These are phyloP conservation scores for Hypoxylon sp. DNA, from an alignment of 2,329 filamentous ascomycete genomes.

Conservation along the genomic window DNA sequence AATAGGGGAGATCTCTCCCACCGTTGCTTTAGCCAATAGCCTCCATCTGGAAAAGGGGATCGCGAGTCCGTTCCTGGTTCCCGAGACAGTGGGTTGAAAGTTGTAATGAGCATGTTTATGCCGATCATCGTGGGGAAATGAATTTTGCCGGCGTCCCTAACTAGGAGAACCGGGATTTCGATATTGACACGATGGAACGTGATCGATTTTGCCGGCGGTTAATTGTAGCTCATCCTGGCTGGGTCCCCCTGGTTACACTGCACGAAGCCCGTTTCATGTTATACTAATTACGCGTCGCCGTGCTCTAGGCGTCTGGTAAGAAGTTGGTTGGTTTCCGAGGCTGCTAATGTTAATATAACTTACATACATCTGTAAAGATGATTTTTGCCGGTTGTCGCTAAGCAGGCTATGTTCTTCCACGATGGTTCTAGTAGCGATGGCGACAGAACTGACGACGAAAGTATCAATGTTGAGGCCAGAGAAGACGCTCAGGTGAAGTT, in stretches of 20 bases:
- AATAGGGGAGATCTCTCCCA: neutral
- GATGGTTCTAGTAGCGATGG: conserved; percentile 28
- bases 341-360: conserved; percentile 37
- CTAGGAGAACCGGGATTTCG: conserved; percentile 40
- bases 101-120: conserved; percentile 37
- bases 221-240: conserved; percentile 37
- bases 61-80: conserved; percentile 44
- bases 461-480: conserved; percentile 33
- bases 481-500: conserved; percentile 9
- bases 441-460: conserved; percentile 41
- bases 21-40: conserved; percentile 25
- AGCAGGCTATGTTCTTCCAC: conserved; percentile 26
- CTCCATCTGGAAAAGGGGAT: conserved; percentile 36
- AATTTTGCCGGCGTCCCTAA: conserved; percentile 37
- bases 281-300: conserved; percentile 31
- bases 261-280: conserved; percentile 39
- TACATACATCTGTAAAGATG: conserved; percentile 22
- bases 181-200: conserved; percentile 41
- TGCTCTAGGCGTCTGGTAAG: conserved; percentile 22
- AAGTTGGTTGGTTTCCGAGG: conserved; percentile 32
- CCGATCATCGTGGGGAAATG: conserved; percentile 42
- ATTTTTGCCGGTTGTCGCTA: conserved; percentile 38
- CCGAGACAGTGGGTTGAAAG: conserved; percentile 38
- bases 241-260: conserved; percentile 19
- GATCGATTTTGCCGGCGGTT: conserved; percentile 47